Evolutionary conservation across 805 yeast species (phyloP).

Genomic region (Grigorovia transvaalensis): DNA sequence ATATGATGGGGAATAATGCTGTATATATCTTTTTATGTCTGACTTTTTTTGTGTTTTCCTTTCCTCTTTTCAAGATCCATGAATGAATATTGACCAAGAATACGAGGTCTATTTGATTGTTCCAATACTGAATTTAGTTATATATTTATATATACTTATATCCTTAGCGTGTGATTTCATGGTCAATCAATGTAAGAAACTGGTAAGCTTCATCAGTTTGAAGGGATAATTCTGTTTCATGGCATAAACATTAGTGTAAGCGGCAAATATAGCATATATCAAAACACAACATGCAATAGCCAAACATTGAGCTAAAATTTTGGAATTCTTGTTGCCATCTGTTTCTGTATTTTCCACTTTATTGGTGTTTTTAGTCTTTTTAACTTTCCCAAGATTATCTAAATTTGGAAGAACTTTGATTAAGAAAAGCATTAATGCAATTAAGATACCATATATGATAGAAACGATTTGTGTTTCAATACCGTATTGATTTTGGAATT

Average conservation of each 20-base stretch:
- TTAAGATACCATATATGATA: conserved; percentile 57
- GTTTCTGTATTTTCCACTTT: conserved; percentile 23
- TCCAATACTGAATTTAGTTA: not conserved
- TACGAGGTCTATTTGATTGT: no score
- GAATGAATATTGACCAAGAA: no score
- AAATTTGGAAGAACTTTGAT: conserved; percentile 43
- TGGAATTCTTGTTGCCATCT: conserved; percentile 8
- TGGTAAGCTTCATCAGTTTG: conserved; percentile 35
- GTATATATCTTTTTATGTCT: not conserved
- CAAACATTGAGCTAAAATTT: conserved; percentile 30
- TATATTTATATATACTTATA: not conserved
- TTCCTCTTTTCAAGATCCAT: no score
- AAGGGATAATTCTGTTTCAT: conserved; percentile 72
- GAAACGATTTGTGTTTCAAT: conserved; percentile 84
- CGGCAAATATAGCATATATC: conserved; percentile 51
- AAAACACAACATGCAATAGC: conserved; percentile 35
- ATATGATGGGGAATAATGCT: not conserved
- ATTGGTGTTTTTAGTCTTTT: conserved; percentile 1
- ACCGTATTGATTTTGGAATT: conserved; percentile 71
- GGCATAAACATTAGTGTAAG: conserved; percentile 54
- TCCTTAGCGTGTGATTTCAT: not conserved
- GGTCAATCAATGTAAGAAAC: not conserved
- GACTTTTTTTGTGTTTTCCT: not conserved
- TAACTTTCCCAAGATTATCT: not conserved
- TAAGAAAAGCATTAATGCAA: conserved; percentile 49